These are phyloP conservation scores for Echinosophora koreensis DNA, from an alignment of 306 rosid genomes.

Conservation along the genomic window DNA sequence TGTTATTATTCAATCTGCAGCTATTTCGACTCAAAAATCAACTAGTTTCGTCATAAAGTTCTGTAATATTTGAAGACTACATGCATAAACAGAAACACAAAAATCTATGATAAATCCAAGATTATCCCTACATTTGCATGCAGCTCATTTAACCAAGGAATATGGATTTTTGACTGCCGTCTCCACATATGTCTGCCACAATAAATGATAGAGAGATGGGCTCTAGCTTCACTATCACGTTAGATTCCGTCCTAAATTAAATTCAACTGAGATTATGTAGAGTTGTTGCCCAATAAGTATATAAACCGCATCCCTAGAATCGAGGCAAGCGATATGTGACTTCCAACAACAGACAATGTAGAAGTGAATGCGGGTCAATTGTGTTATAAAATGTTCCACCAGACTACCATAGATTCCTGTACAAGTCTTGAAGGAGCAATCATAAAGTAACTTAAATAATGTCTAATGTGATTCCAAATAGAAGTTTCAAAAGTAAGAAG, in stretches of 20 bases:
- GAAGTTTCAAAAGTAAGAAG: neutral
- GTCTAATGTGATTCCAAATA: neutral
- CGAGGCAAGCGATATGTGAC: too few species aligned
- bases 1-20: neutral
- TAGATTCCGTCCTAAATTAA: too few species aligned
- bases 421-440: neutral
- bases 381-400: neutral
- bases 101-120: neutral
- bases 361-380: neutral
- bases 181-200: too few species aligned
- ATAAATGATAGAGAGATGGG: too few species aligned
- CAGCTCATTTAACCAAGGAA: neutral
- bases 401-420: neutral
- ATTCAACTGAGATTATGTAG: too few species aligned
- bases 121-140: too few species aligned
- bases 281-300: too few species aligned
- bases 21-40: neutral
- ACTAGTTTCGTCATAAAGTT: neutral
- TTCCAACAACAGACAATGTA: neutral
- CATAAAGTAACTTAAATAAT: neutral
- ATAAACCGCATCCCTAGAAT: too few species aligned
- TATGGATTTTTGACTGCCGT: neutral
- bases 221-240: too few species aligned
- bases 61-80: neutral
- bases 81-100: neutral